A percentile compares a stretch with the other conserved stretches of the same genome.
These are phyloP conservation scores for Corchorus olitorius DNA, from an alignment of 345 rosid genomes.

Conservation along the genomic window DNA sequence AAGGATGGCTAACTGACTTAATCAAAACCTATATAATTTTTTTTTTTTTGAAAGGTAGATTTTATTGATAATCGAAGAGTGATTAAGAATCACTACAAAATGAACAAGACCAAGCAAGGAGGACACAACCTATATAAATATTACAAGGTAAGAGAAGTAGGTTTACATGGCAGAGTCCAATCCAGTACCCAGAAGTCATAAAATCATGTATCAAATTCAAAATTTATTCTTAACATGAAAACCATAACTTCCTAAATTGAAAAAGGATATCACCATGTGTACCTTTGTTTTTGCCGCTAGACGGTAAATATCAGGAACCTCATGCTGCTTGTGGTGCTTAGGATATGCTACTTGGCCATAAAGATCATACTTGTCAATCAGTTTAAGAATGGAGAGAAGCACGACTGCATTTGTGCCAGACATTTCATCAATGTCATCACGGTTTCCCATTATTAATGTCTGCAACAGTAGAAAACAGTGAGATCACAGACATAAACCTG, in stretches of 20 bases:
- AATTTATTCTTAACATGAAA: background rate
- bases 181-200: constrained; percentile 6
- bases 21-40: background rate
- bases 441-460: constrained; percentile 82
- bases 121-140: background rate
- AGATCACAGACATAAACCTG: background rate
- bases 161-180: background rate
- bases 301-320: constrained; percentile 76
- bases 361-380: constrained; percentile 72
- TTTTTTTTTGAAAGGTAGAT: too few species aligned
- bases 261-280: constrained; percentile 5
- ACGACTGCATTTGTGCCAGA: constrained; percentile 63
- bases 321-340: constrained; percentile 80
- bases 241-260: background rate
- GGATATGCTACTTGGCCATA: constrained; percentile 89
- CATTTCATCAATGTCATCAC: constrained; percentile 77
- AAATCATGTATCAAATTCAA: background rate
- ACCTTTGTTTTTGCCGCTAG: constrained; percentile 85
- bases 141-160: background rate
- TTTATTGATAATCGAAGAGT: too few species aligned
- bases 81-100: too few species aligned
- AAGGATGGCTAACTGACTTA: background rate
- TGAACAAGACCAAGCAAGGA: too few species aligned
- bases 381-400: constrained; percentile 72
- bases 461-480: constrained; percentile 32